Evolutionary conservation across 306 rosid species (phyloP).

Genomic region (Macrotyloma uniflorum): DNA sequence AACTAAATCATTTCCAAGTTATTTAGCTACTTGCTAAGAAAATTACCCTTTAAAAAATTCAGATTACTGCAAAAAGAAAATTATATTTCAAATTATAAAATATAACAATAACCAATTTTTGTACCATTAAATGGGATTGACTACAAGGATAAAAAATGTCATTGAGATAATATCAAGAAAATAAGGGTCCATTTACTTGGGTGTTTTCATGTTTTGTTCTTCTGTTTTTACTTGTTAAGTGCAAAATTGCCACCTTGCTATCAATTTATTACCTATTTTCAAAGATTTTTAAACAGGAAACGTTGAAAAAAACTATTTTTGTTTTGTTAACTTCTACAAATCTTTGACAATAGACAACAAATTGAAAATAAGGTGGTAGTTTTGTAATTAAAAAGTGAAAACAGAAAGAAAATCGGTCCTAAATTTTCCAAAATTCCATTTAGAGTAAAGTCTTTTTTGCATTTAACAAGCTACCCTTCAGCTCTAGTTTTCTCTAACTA

Average conservation of each 20-base stretch:
- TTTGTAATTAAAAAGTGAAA: neutral
- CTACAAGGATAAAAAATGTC: neutral
- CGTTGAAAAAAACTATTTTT: neutral
- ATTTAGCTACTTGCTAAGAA: constrained; percentile 15
- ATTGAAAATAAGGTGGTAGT: neutral
- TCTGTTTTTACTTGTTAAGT: neutral
- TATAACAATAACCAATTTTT: neutral
- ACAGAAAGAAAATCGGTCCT: neutral
- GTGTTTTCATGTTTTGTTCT: neutral
- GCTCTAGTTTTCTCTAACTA: neutral
- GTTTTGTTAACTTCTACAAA: neutral
- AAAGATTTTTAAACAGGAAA: neutral
- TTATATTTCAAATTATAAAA: neutral
- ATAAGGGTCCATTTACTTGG: neutral
- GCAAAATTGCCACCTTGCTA: neutral
- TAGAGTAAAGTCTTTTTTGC: neutral
- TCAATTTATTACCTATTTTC: neutral
- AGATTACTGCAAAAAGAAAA: neutral
- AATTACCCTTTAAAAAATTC: neutral
- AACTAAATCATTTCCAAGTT: neutral
- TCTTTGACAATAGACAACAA: neutral
- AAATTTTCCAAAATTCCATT: neutral
- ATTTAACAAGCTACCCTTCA: constrained; percentile 7
- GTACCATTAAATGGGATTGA: neutral
- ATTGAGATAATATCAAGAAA: neutral